Base-by-base conservation (phyloP, 345 rosid species). In the Balakata baccata region DNA sequence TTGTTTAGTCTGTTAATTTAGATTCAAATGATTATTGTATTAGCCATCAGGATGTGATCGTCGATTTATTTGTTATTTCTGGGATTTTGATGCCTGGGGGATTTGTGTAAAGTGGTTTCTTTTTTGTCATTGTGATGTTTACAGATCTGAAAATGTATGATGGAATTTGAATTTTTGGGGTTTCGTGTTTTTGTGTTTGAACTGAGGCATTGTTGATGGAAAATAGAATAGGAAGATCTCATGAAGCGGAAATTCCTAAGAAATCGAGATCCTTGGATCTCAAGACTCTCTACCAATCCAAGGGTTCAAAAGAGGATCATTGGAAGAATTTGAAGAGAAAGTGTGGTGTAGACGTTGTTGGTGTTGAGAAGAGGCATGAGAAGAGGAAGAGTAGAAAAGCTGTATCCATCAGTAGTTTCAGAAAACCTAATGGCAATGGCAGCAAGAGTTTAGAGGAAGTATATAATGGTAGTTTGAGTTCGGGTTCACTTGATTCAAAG, bases 211-310 rank as follows among this genome's bases (percentile, higher is more conserved):
- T 81, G 85, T 89, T 84, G 85, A 95, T 95, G 99, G 99, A 92
- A 88, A 82, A 83, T 84, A 86, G 88, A 74, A 69, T 84, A 79
- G 89, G 81, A 68, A 82, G 78, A 85, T 86, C 90, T 69, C 78
- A 88, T 89, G 99, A 91, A 82, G 86, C 74, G 84, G 90, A 85
- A 84, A 81, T 85, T 85, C 84, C 89, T 69, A 85, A 85, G 84
- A 91, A 84, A 82, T 79, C 95, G 49, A 95, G 96, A 84, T 91
- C 96, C 7, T 80, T 95, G 93, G 99, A 92, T 85, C 89, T 92
- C 74, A 95, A 88, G 85, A 95, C 91, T 83, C 69, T 95, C 52
- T 95, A 92, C 76, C 75, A 89, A 53, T 54, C 64, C 49, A 84
- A 78, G 70, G 81, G 70, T 78, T 68, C 84, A 4, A 86, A 82